Evolutionary conservation across 2,329 filamentous ascomycete species (phyloP), one percentile per base, ranked within the genome.

Genomic region (Tolypocladium endophyticum): DNA sequence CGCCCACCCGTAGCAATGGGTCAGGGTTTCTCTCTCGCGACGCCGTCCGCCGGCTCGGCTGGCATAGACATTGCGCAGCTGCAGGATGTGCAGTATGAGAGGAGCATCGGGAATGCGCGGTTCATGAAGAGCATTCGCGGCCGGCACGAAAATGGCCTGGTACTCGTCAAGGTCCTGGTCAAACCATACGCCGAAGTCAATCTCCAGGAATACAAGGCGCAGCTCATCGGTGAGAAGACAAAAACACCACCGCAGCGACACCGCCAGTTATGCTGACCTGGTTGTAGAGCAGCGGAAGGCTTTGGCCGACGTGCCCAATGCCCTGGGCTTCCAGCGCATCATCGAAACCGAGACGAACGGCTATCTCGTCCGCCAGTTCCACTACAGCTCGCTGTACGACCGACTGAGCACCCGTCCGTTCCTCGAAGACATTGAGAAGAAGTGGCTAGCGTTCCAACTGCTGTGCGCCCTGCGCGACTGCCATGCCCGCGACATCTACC

Each of bases 51-150:
- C 63, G 94, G 92, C 71, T 89, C 91, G 59, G 92, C 92, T 60
- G 91, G 92, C 67, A 96, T 99, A 73, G 93, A 99, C 73, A 86
- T 95, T 35, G 89, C 92, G 45, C 93, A 99, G 78, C 84, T 99
- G 50, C 84, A 89, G 52, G 94, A 97, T 71, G 79, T 97, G 61
- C 86, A 88, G 43, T 96, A 97, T 76, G 94, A 99, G 75, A 92
- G 89, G 74, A 91, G 91, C 41, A 85, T 99, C 69, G 93, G 93
- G 55, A 91, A 89, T 65, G 92, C 91, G 30, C 87, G 94, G 43
- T 97, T 99, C 69, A 94, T 99, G 87, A 97, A 97, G 75, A 94
- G 90, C 64, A 92, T 97, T 64, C 86, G 93, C 64, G 94, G 93
- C 30, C 84, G 92, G 56, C 90, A 96, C 71, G 88, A 89, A 68